Conservation (phyloP, 1,284 basidiomycete species). For the Sparassis latifolia region DNA sequence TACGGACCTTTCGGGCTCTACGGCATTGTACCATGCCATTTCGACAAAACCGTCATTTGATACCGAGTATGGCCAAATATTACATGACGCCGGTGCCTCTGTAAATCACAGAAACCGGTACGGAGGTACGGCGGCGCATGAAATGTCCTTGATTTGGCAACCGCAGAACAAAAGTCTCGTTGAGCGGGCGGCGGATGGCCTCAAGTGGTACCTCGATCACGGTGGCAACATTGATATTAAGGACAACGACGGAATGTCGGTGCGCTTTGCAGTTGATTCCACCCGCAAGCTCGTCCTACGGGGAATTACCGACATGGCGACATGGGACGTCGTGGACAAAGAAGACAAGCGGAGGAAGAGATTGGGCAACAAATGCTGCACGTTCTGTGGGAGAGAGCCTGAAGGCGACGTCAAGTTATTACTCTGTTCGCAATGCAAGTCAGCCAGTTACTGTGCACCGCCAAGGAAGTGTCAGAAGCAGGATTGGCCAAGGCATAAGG, state of each 20-base stretch:
- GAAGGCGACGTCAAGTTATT: conserved; percentile 16
- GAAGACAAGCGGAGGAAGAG: conserved; percentile 27
- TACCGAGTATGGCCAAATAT: conserved; percentile 34
- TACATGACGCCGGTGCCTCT: conserved; percentile 34
- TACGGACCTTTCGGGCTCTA: conserved; percentile 33
- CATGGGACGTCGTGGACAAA: conserved; percentile 20
- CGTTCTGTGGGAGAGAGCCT: conserved; percentile 28
- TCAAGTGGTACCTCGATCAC: conserved; percentile 34
- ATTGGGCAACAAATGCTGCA: conserved; percentile 24
- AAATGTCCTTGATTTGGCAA: conserved; percentile 30
- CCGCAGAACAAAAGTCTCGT: conserved; percentile 12
- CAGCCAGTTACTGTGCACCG: conserved; percentile 25
- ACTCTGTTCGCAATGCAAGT: conserved; percentile 28
- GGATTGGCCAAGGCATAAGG: conserved; percentile 32
- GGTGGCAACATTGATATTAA: conserved; percentile 38
- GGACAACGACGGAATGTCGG: conserved; percentile 31
- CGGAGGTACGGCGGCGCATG: conserved; percentile 33
- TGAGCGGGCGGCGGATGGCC: conserved; percentile 19
- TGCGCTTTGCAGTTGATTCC: conserved; percentile 10
- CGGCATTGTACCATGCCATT: conserved; percentile 33
- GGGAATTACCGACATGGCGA: conserved; percentile 6
- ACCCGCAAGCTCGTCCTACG: conserved; percentile 11
- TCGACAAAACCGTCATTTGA: conserved; percentile 36
- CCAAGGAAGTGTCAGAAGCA: conserved; percentile 26
- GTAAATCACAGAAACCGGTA: conserved; percentile 35